Base-by-base conservation (phyloP, 495 filamentous ascomycete genomes). In the Penicillium coffeae region DNA sequence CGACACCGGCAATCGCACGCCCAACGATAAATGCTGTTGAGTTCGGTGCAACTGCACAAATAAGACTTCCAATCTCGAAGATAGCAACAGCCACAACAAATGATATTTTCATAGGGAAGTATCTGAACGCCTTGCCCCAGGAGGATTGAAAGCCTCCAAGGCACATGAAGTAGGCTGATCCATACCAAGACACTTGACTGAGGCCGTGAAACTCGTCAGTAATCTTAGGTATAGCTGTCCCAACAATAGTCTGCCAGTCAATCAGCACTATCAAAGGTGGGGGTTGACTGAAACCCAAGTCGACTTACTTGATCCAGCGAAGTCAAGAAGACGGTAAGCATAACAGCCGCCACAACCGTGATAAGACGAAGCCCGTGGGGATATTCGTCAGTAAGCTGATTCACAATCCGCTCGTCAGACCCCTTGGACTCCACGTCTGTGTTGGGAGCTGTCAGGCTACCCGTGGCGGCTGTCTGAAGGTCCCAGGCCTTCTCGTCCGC, bases 141-240 rank as follows among this genome's bases (percentile, higher is more conserved):
- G 58, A 50, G 2, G 79, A 73, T 60, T 82, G 79, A 42, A 79
- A 74, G 2, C 73, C 70, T 21, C 39, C 53, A 27, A 40, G 70
- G 75, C 81, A 84, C 56, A 90, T 78, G 47, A 91, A 76, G 61
- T 84, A 89, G 30, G 83, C 75, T 14, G 73, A 74, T 13, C 72
- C 78, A 62, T 84, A 84, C 68, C 86, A 89, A 33, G 81, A 82
- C 1, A 88, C 77, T 42, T 87, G 80, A 27, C 72, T 64, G 1
- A 89, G 61, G 33, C 78, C 74, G 21, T 85, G 66, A 60, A 89
- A 89, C 21, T 84, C 64, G 57, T 85, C 78, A 0, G 86, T 88
- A 51, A 89, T 88, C 27, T 74, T 74, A 7, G 86, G 86, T 49
- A 89, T 86, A 12, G 85, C 85, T 2, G 84, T 87, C 4, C 79